Percentiles rank a stretch among this genome's conserved stretches.
Conservation (phyloP, 345 rosid genomes). For the Rubroshorea leprosula region DNA sequence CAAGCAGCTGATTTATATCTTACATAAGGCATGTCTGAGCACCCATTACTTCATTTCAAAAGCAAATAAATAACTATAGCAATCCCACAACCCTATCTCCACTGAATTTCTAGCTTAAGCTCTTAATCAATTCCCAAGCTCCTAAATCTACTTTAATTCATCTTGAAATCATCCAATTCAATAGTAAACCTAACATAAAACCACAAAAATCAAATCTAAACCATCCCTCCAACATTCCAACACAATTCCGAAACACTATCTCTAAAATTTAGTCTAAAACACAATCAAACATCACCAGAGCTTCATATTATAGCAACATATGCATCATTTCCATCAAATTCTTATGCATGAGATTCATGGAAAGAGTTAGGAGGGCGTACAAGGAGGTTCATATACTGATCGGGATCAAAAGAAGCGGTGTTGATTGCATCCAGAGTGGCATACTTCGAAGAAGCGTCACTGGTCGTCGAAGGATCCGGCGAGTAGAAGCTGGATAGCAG, state of each 20-base stretch:
- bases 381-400: conserved; percentile 90
- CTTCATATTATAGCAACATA: background rate
- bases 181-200: conserved; percentile 5
- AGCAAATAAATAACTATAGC: background rate
- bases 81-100: background rate
- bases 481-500: conserved; percentile 93
- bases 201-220: background rate
- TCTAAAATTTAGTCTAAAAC: background rate
- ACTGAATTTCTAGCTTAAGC: background rate
- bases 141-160: background rate
- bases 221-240: background rate
- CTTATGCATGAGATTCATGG: background rate
- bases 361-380: conserved; percentile 29
- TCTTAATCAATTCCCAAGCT: background rate
- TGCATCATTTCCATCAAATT: background rate
- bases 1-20: background rate
- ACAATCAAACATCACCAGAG: background rate
- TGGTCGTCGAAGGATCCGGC: conserved; percentile 72
- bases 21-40: background rate
- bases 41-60: background rate
- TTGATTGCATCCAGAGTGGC: conserved; percentile 75
- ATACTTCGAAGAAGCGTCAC: conserved; percentile 34
- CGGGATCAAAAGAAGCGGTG: conserved; percentile 70
- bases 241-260: background rate
- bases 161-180: background rate